Evolutionary conservation across 331 rosid species (phyloP).

Genomic region (Malus hybrid): DNA sequence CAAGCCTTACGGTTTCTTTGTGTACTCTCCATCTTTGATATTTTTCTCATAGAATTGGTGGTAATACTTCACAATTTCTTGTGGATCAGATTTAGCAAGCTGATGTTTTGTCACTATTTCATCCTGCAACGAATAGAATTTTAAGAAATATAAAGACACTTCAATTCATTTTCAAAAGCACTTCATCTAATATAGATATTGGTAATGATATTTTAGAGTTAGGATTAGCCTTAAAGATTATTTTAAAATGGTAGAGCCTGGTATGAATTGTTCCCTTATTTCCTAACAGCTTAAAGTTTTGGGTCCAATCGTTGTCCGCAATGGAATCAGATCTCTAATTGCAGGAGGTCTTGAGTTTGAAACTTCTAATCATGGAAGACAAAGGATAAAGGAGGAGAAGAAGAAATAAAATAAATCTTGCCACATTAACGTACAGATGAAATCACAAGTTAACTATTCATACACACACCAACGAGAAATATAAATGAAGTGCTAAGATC

Average conservation of each 20-base stretch:
- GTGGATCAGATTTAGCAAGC: constrained; percentile 30
- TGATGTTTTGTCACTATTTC: constrained; percentile 25
- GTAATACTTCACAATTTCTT: constrained; percentile 50
- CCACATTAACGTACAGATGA: background rate
- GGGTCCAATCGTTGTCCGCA: background rate
- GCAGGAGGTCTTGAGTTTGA: background rate
- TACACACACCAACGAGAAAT: background rate
- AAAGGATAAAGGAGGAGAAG: background rate
- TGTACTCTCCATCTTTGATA: constrained; percentile 54
- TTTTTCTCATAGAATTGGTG: constrained; percentile 45
- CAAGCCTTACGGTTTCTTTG: constrained; percentile 68
- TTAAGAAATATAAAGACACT: too few relatives aligned
- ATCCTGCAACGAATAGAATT: constrained; percentile 47
- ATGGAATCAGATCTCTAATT: background rate
- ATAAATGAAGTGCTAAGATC: background rate
- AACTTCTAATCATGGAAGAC: background rate
- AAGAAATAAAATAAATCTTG: background rate
- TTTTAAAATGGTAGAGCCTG: background rate
- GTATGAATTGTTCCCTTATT: background rate
- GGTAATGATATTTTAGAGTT: background rate
- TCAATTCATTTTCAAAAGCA: too few relatives aligned
- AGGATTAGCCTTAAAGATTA: background rate
- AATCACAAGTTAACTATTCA: background rate
- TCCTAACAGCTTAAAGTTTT: background rate
- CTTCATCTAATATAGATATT: background rate